phyloP scores from a whole-genome alignment of 2,329 filamentous ascomycete genomes.

The Falciphora oryzae region DNA sequence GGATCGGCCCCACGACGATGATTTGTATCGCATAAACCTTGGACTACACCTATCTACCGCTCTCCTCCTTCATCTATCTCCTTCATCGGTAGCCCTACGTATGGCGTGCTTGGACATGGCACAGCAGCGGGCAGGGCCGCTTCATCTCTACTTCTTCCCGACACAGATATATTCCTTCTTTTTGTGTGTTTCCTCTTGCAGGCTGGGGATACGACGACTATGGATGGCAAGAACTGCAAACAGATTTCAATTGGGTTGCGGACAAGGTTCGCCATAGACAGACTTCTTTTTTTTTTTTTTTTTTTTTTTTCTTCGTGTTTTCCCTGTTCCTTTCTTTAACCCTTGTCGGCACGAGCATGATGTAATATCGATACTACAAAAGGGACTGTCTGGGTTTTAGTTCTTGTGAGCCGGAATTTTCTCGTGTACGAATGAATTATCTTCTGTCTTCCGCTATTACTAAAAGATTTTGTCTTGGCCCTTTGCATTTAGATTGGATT shows the following conservation, averaged over 20 bases:
- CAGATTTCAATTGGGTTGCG: background rate
- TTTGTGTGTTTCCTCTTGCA: background rate
- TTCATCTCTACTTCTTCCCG: background rate
- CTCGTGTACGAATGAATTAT: background rate
- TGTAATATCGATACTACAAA: slow-evolving; percentile 20
- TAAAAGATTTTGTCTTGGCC: background rate
- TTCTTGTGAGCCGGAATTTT: slow-evolving; percentile 1
- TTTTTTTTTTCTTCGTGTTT: slow-evolving; percentile 17
- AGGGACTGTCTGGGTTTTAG: slow-evolving; percentile 10
- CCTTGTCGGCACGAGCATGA: slow-evolving; percentile 17
- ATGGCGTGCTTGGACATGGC: background rate
- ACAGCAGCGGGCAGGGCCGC: background rate
- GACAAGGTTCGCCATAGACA: slow-evolving; percentile 18
- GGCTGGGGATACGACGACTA: slow-evolving; percentile 1
- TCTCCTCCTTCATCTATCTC: background rate
- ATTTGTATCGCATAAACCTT: background rate
- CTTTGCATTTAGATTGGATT: background rate
- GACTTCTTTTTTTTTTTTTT: slow-evolving; percentile 21
- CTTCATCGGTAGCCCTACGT: slow-evolving; percentile 1
- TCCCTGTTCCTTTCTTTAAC: slow-evolving; percentile 13
- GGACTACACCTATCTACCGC: background rate
- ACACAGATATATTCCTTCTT: background rate
- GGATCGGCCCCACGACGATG: background rate
- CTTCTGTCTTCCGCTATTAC: background rate
- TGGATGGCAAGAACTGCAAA: slow-evolving; percentile 6